Evolutionary conservation across 768 basidiomycete species (phyloP).

Genomic region (Agaricus bisporus): DNA sequence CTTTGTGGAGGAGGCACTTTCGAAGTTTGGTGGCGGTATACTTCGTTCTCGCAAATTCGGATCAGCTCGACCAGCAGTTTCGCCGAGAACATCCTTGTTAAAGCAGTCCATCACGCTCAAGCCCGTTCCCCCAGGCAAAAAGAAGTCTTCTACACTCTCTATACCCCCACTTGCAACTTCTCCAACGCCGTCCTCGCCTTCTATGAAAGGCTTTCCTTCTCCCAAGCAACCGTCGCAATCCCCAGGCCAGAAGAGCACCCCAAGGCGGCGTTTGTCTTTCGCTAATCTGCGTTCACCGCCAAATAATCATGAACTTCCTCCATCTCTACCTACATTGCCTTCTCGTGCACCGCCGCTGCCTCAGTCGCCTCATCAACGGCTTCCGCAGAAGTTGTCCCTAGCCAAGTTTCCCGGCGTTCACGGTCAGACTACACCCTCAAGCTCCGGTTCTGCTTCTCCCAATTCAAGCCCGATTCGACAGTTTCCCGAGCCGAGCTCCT

Average conservation of each 20-base stretch:
- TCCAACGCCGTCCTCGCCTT: constrained; percentile 5
- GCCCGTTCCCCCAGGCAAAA: constrained; percentile 9
- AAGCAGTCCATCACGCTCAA: constrained; percentile 5
- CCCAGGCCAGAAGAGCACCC: not conserved
- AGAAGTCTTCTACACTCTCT: constrained; percentile 14
- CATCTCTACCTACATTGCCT: not conserved
- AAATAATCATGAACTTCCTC: not conserved
- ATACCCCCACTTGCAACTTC: constrained; percentile 7
- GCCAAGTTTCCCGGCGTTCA: constrained; percentile 8
- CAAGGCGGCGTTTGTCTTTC: not conserved
- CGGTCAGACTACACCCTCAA: not conserved
- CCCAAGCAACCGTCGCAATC: not conserved
- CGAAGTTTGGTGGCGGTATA: constrained; percentile 30
- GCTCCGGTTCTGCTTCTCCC: not conserved
- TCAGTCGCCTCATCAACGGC: constrained; percentile 2
- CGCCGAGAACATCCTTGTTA: not conserved
- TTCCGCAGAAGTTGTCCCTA: constrained; percentile 10
- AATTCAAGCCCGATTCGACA: not conserved
- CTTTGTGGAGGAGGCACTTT: constrained; percentile 37
- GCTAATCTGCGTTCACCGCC: constrained; percentile 1
- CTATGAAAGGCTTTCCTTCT: constrained; percentile 1
- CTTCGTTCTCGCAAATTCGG: constrained; percentile 15
- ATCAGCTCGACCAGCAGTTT: not conserved
- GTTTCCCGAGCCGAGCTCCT: not conserved
- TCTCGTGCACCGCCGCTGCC: constrained; percentile 8